Conservation (phyloP, 2,329 filamentous ascomycete genomes). For the Penicillium thymicola region DNA sequence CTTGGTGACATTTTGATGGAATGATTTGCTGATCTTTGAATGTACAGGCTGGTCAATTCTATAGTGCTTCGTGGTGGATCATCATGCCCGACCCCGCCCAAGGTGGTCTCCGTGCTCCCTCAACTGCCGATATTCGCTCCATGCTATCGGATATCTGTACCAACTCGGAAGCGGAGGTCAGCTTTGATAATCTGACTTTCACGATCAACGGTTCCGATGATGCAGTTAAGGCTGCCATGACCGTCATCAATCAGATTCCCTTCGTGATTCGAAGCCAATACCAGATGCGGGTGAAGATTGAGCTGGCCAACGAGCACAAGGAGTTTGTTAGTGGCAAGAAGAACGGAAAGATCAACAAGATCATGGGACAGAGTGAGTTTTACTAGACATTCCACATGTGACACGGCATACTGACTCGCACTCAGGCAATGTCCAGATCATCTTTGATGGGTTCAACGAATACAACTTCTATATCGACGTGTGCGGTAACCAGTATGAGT, state of each 20-base stretch:
- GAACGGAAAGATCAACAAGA: conserved; percentile 99
- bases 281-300: conserved; percentile 95
- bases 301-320: conserved; percentile 98
- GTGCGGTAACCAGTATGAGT: conserved; percentile 85
- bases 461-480: conserved; percentile 99
- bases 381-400: conserved; percentile 6
- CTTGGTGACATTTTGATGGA: background rate
- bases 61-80: conserved; percentile 94
- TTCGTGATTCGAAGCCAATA: conserved; percentile 85
- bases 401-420: conserved; percentile 1
- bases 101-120: conserved; percentile 57
- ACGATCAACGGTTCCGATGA: conserved; percentile 95
- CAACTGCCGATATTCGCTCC: conserved; percentile 68
- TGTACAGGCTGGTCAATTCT: conserved; percentile 84
- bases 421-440: conserved; percentile 87
- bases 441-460: conserved; percentile 98
- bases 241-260: conserved; percentile 85
- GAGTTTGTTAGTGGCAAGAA: conserved; percentile 99
- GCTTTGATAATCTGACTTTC: conserved; percentile 91
- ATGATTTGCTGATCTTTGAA: background rate
- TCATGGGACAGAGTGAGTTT: conserved; percentile 90
- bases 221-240: conserved; percentile 90
- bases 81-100: conserved; percentile 68
- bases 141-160: conserved; percentile 96
- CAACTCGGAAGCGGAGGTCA: conserved; percentile 90